A percentile compares a stretch with the other conserved stretches of the same genome.
These are phyloP conservation scores for Bacidia gigantensis DNA, from an alignment of 495 filamentous ascomycete species.

Conservation along the genomic window DNA sequence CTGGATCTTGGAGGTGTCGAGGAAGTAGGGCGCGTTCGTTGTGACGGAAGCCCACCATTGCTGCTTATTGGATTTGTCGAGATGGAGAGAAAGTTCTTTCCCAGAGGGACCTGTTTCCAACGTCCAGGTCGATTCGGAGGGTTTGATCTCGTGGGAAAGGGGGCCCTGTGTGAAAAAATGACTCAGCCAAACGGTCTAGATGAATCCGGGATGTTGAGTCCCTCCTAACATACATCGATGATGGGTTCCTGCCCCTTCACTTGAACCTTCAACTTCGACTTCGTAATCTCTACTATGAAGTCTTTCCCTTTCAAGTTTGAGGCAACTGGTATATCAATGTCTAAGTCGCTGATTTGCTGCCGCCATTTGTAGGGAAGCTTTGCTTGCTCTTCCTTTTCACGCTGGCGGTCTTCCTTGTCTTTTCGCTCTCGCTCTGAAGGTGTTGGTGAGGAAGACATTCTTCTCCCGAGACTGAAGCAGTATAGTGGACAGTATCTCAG, in stretches of 20 bases:
- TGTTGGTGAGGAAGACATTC: slow-evolving; percentile 32
- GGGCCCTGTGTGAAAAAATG: slow-evolving; percentile 56
- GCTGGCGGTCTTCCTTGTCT: slow-evolving; percentile 57
- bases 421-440: slow-evolving; percentile 35
- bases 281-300: slow-evolving; percentile 69
- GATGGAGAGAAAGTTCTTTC: slow-evolving; percentile 75
- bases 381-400: slow-evolving; percentile 78
- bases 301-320: slow-evolving; percentile 74
- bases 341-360: slow-evolving; percentile 86
- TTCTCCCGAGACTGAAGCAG: neutral
- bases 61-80: slow-evolving; percentile 94
- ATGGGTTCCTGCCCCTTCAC: slow-evolving; percentile 82
- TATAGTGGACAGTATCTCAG: no score
- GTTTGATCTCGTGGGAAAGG: slow-evolving; percentile 62
- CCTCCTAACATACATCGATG: slow-evolving; percentile 49
- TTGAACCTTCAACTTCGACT: slow-evolving; percentile 61
- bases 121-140: slow-evolving; percentile 91
- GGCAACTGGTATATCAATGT: slow-evolving; percentile 63
- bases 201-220: slow-evolving; percentile 1
- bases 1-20: slow-evolving; percentile 88
- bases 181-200: neutral
- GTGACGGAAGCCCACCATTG: slow-evolving; percentile 96
- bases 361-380: slow-evolving; percentile 94
- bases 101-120: slow-evolving; percentile 52
- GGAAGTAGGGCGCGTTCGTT: slow-evolving; percentile 60